Evolutionary conservation across 1,284 basidiomycete species (phyloP).

Genomic region (Apiotrichum mycotoxinovorans): DNA sequence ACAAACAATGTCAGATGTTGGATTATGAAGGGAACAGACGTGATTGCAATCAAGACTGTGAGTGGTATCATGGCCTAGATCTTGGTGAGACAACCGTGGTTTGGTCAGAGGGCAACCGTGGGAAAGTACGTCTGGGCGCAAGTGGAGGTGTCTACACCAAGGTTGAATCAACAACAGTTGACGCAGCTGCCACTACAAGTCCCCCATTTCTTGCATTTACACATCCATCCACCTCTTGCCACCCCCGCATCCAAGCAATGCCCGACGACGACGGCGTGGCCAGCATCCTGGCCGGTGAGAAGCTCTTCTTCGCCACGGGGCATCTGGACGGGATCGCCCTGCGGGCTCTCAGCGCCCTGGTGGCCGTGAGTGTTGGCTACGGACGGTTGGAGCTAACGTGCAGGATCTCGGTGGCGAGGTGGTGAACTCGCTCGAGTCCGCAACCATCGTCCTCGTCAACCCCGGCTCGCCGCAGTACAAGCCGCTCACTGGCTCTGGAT

Average conservation of each 20-base stretch:
- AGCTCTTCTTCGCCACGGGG: not conserved
- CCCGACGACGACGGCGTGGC: not conserved
- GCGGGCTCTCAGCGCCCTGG: not conserved
- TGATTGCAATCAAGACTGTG: no score
- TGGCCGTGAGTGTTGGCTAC: slow-evolving; percentile 3
- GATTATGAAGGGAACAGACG: no score
- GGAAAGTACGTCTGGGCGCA: not conserved
- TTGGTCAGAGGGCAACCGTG: no score
- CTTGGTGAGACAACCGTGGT: no score
- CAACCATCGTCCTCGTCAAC: slow-evolving; percentile 7
- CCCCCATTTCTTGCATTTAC: not conserved
- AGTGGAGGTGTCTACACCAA: no score
- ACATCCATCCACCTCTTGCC: not conserved
- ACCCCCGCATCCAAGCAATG: not conserved
- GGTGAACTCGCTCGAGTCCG: not conserved
- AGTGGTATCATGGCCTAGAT: no score
- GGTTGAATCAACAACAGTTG: not conserved
- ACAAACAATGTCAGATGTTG: no score
- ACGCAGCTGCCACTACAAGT: not conserved
- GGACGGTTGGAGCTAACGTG: not conserved
- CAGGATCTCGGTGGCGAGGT: slow-evolving; percentile 11
- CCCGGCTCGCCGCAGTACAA: slow-evolving; percentile 1
- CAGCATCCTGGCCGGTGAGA: not conserved
- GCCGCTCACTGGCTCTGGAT: not conserved
- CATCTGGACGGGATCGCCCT: not conserved